Evolutionary conservation across 2,329 filamentous ascomycete species (phyloP).

Genomic region (Colletotrichum gloeosporioides): DNA sequence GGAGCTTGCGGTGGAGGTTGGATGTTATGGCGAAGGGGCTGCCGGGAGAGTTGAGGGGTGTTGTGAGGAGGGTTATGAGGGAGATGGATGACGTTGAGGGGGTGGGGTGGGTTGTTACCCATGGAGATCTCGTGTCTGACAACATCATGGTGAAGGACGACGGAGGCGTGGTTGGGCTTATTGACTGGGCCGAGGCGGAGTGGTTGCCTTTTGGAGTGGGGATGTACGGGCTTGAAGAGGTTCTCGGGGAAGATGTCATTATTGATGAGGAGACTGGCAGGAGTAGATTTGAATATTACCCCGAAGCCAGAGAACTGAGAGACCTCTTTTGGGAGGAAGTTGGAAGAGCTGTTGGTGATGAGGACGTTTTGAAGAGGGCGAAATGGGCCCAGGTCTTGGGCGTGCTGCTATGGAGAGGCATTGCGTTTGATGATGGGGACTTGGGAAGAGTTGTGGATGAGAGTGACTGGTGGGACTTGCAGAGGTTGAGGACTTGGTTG

Average conservation of each 20-base stretch:
- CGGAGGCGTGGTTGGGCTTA: slow-evolving; percentile 50
- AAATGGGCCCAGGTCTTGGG: slow-evolving; percentile 54
- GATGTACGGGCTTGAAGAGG: slow-evolving; percentile 65
- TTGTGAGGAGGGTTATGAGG: slow-evolving; percentile 28
- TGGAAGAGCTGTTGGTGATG: slow-evolving; percentile 35
- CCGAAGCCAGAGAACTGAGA: slow-evolving; percentile 47
- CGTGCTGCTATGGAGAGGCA: slow-evolving; percentile 67
- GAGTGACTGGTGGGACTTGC: slow-evolving; percentile 58
- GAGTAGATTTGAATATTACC: slow-evolving; percentile 48
- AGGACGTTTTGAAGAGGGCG: slow-evolving; percentile 36
- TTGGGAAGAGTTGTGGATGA: slow-evolving; percentile 63
- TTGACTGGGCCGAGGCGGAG: slow-evolving; percentile 72
- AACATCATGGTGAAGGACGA: slow-evolving; percentile 58
- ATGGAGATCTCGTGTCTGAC: slow-evolving; percentile 63
- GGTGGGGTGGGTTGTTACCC: slow-evolving; percentile 62
- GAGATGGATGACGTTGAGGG: slow-evolving; percentile 39
- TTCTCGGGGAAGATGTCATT: slow-evolving; percentile 53
- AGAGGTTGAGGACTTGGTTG: slow-evolving; percentile 44
- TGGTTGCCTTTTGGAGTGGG: slow-evolving; percentile 64
- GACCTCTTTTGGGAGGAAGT: slow-evolving; percentile 54
- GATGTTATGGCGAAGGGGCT: slow-evolving; percentile 38
- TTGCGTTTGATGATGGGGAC: slow-evolving; percentile 65
- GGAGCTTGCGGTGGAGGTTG: slow-evolving; percentile 44
- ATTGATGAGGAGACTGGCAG: neutral
- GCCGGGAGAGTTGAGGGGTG: slow-evolving; percentile 32